Percentiles rank a stretch among this genome's conserved stretches.
Conservation (phyloP, 2,329 filamentous ascomycete genomes). For the Mycocentrospora acerina region DNA sequence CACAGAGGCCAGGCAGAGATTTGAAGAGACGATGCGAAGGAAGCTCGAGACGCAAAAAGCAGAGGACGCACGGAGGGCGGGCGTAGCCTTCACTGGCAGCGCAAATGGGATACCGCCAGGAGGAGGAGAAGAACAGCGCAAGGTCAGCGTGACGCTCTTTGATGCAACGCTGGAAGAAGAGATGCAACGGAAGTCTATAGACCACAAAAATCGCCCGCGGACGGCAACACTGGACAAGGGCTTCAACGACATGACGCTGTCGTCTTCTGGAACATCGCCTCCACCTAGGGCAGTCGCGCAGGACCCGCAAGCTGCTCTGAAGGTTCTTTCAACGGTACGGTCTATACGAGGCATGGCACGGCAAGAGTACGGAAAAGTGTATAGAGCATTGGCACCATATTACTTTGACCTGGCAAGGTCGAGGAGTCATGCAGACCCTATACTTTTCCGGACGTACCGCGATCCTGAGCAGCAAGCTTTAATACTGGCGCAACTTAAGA, state of each 20-base stretch:
- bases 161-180: conserved; percentile 71
- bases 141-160: conserved; percentile 65
- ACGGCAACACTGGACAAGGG: conserved; percentile 60
- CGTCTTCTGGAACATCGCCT: conserved; percentile 37
- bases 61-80: conserved; percentile 43
- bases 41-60: conserved; percentile 59
- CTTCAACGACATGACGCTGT: conserved; percentile 74
- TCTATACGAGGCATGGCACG: conserved; percentile 84
- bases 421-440: conserved; percentile 73
- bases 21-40: conserved; percentile 66
- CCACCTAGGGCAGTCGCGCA: conserved; percentile 20
- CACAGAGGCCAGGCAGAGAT: conserved; percentile 74
- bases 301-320: conserved; percentile 66
- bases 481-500: conserved; percentile 78
- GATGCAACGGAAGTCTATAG: conserved; percentile 49
- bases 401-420: conserved; percentile 79
- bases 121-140: conserved; percentile 31
- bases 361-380: conserved; percentile 87
- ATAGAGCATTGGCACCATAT: conserved; percentile 83
- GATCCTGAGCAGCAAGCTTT: conserved; percentile 88
- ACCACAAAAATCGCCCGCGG: conserved; percentile 27
- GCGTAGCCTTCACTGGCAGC: conserved; percentile 34
- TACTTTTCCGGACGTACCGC: conserved; percentile 82
- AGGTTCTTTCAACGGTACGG: conserved; percentile 67
- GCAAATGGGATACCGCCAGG: conserved; percentile 41